Conservation (phyloP, 352 stramenopile genomes). For the Globisporangium radiosum region DNA sequence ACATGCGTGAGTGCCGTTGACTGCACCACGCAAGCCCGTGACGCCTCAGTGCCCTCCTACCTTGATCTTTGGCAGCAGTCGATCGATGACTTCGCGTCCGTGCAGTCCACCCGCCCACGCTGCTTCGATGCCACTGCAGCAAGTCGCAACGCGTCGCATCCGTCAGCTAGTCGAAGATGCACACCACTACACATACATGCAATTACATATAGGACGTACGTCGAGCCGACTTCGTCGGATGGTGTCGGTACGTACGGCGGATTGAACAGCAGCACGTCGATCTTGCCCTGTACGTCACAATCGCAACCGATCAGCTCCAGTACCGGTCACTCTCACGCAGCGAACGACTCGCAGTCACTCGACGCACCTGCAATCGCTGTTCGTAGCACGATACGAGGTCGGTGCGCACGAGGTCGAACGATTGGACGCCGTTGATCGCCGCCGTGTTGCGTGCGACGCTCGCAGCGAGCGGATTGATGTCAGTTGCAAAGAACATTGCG, state of each 20-base stretch:
- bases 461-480: slow-evolving; percentile 91
- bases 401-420: slow-evolving; percentile 77
- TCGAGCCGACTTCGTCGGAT: slow-evolving; percentile 91
- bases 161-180: not conserved
- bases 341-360: not conserved
- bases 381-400: slow-evolving; percentile 77
- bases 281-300: slow-evolving; percentile 20
- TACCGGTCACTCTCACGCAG: not conserved
- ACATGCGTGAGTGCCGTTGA: not conserved
- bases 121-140: slow-evolving; percentile 89
- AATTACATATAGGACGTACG: slow-evolving; percentile 23
- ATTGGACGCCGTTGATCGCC: slow-evolving; percentile 64
- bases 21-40: not conserved
- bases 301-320: not conserved
- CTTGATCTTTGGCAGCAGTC: slow-evolving; percentile 90
- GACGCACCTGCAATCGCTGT: slow-evolving; percentile 39
- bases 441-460: slow-evolving; percentile 80
- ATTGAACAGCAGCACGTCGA: slow-evolving; percentile 98
- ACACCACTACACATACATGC: not conserved
- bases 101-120: slow-evolving; percentile 94
- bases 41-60: slow-evolving; percentile 8
- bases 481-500: slow-evolving; percentile 77
- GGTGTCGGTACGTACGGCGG: slow-evolving; percentile 97
- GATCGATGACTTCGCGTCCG: slow-evolving; percentile 94
- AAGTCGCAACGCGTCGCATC: not conserved